Evolutionary conservation across 2,329 filamentous ascomycete species (phyloP).

Genomic region (Fusarium incarnatum): DNA sequence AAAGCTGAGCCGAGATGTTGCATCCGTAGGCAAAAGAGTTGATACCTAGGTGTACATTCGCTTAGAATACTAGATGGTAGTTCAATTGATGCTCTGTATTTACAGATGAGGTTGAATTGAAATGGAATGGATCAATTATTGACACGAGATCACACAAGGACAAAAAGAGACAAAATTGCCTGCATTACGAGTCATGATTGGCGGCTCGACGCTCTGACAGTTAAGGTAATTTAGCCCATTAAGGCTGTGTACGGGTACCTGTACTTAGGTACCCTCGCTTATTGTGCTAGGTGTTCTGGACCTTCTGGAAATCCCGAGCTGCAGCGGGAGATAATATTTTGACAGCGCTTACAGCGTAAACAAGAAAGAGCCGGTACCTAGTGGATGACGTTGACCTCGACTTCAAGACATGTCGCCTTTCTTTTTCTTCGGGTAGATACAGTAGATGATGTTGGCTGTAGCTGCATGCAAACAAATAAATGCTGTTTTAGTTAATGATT

Average conservation of each 20-base stretch:
- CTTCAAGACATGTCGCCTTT: background rate
- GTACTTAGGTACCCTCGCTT: background rate
- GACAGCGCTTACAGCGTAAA: conserved; percentile 5
- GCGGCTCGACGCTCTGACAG: conserved; percentile 13
- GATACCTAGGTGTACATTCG: conserved; percentile 3
- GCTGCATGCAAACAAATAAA: background rate
- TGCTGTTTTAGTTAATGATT: background rate
- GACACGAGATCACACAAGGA: background rate
- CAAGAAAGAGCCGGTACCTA: background rate
- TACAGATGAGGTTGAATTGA: background rate
- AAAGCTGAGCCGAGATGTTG: background rate
- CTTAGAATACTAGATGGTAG: background rate
- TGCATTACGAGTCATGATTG: conserved; percentile 20
- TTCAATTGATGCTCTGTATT: background rate
- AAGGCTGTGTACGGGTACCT: background rate
- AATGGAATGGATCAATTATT: too few species aligned
- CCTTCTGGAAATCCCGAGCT: conserved; percentile 31
- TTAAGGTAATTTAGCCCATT: background rate
- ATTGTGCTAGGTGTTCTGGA: conserved; percentile 20
- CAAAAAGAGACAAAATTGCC: conserved; percentile 4
- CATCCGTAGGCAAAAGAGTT: background rate
- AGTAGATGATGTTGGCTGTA: background rate
- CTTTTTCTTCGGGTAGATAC: background rate
- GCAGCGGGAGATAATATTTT: conserved; percentile 15
- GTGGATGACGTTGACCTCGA: background rate